phyloP scores from a whole-genome alignment of 805 yeast genomes.

The Hanseniaspora clermontiae region DNA sequence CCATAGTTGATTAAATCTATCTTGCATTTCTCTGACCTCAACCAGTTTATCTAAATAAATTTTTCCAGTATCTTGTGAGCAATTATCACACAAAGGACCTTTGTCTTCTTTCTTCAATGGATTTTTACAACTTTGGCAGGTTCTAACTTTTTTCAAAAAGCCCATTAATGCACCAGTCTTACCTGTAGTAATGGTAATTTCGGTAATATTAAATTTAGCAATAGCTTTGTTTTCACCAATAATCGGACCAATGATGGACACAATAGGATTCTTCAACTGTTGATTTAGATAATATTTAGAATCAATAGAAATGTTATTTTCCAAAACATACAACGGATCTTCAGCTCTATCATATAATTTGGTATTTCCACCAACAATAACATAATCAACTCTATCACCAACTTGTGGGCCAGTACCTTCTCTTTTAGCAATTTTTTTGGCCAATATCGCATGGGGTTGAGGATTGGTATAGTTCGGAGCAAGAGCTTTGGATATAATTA shows the following conservation, averaged over 20 bases:
- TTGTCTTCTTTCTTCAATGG: constrained; percentile 47
- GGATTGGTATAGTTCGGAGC: constrained; percentile 90
- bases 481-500: constrained; percentile 86
- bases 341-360: constrained; percentile 93
- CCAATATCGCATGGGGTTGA: constrained; percentile 93
- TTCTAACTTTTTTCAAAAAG: constrained; percentile 78
- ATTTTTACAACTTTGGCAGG: constrained; percentile 78
- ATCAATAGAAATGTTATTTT: constrained; percentile 84
- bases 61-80: constrained; percentile 60
- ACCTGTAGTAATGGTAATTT: constrained; percentile 36
- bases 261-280: constrained; percentile 82
- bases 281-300: constrained; percentile 87
- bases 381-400: constrained; percentile 98
- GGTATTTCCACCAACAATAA: constrained; percentile 67
- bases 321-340: constrained; percentile 87
- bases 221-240: constrained; percentile 75
- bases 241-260: constrained; percentile 89
- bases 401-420: constrained; percentile 96
- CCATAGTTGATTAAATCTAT: constrained; percentile 81
- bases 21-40: constrained; percentile 66
- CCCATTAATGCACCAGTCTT: constrained; percentile 80
- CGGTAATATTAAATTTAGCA: constrained; percentile 52
- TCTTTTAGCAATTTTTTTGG: constrained; percentile 90
- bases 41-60: constrained; percentile 72
- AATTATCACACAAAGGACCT: constrained; percentile 71